phyloP scores from a whole-genome alignment of 2,329 filamentous ascomycete species.

The Colletotrichum coccodes region DNA sequence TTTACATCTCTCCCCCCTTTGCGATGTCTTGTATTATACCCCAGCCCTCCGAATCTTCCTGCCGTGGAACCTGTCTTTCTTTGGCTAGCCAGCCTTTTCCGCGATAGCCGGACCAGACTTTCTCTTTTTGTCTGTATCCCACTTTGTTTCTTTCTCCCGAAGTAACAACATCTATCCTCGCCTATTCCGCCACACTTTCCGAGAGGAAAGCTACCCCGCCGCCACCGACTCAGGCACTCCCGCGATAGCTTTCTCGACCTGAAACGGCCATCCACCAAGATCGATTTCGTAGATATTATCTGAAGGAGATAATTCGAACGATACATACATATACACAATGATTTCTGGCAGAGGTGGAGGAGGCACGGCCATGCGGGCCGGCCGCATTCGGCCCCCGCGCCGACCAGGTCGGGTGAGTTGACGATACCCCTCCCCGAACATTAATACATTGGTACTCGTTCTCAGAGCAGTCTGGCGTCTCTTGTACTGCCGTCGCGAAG shows the following conservation, averaged over 20 bases:
- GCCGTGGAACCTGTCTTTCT: background rate
- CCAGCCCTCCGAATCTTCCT: background rate
- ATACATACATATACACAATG: slow-evolving; percentile 44
- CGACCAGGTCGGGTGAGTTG: slow-evolving; percentile 52
- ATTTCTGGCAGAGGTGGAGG: slow-evolving; percentile 60
- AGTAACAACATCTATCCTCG: background rate
- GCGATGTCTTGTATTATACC: slow-evolving; percentile 20
- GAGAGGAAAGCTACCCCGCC: slow-evolving; percentile 29
- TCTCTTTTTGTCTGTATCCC: background rate
- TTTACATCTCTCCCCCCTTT: slow-evolving; percentile 7
- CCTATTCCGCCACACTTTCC: slow-evolving; percentile 7
- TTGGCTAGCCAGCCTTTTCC: background rate
- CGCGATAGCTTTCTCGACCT: slow-evolving; percentile 26
- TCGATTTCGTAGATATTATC: background rate
- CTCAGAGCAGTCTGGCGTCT: background rate
- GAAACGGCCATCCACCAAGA: slow-evolving; percentile 7
- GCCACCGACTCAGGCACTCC: slow-evolving; percentile 22
- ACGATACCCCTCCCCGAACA: slow-evolving; percentile 19
- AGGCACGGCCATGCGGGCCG: slow-evolving; percentile 45
- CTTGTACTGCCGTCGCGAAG: background rate
- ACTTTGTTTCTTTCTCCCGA: background rate
- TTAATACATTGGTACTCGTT: background rate
- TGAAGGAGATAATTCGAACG: background rate
- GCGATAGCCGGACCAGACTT: background rate
- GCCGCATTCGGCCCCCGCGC: slow-evolving; percentile 55